These are phyloP conservation scores for Lojkania enalia DNA, from an alignment of 2,329 filamentous ascomycete genomes.

Conservation along the genomic window DNA sequence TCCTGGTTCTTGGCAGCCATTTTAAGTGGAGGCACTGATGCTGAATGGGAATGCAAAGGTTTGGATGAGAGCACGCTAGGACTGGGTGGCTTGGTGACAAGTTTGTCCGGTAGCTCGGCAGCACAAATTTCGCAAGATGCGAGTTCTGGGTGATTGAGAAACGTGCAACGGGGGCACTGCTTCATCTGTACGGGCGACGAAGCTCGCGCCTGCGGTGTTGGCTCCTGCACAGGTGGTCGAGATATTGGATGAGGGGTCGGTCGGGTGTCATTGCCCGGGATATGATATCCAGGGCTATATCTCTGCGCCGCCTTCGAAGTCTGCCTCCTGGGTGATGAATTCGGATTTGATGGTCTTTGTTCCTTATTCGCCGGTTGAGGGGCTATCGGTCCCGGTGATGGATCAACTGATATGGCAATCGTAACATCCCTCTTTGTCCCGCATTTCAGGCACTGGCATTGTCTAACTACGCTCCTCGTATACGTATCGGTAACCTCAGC, in stretches of 20 bases:
- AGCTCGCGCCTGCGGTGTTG: constrained; percentile 16
- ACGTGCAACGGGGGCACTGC: constrained; percentile 41
- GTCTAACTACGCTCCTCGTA: constrained; percentile 34
- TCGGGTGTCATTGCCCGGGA: constrained; percentile 24
- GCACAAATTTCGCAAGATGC: constrained; percentile 40
- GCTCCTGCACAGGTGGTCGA: constrained; percentile 16
- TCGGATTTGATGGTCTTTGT: constrained; percentile 19
- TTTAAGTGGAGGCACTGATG: constrained; percentile 28
- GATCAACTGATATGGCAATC: constrained; percentile 40
- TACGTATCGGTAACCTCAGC: constrained; percentile 33
- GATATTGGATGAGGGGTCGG: constrained; percentile 23
- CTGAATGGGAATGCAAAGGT: constrained; percentile 33
- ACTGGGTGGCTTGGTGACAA: constrained; percentile 28
- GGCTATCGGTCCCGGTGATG: constrained; percentile 21
- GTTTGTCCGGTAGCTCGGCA: constrained; percentile 27
- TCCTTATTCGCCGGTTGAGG: constrained; percentile 1
- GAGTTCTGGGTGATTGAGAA: constrained; percentile 38
- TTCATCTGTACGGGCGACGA: constrained; percentile 35
- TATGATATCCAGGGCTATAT: constrained; percentile 33
- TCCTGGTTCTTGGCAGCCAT: constrained; percentile 11
- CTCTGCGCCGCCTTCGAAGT: constrained; percentile 23
- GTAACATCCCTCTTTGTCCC: constrained; percentile 40
- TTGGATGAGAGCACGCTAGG: constrained; percentile 18
- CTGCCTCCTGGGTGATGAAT: constrained; percentile 15
- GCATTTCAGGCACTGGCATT: constrained; percentile 43